Percentiles rank a stretch among this genome's conserved stretches.
Conservation (phyloP, 2,329 filamentous ascomycete species). For the Cercospora sp. region DNA sequence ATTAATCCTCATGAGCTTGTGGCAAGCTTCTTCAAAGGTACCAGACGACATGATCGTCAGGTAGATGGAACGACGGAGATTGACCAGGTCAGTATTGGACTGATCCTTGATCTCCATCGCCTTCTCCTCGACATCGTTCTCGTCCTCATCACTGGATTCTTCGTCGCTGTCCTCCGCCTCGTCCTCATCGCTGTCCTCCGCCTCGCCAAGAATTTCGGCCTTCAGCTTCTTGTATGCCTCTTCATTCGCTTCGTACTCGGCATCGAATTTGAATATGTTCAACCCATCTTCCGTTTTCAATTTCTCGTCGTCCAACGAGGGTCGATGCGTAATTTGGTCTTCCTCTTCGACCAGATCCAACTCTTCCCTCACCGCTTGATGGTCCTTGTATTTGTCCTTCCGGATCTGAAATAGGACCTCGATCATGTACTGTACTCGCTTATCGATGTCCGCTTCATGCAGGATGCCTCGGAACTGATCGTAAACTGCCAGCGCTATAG, state of each 20-base stretch:
- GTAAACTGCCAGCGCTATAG: constrained; percentile 86
- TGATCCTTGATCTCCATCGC: constrained; percentile 96
- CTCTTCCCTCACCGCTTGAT: constrained; percentile 86
- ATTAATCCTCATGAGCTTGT: constrained; percentile 89
- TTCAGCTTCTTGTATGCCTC: constrained; percentile 86
- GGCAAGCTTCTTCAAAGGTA: constrained; percentile 92
- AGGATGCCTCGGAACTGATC: constrained; percentile 94
- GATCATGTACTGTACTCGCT: constrained; percentile 98
- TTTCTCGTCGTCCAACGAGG: constrained; percentile 75
- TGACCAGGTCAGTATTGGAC: constrained; percentile 92
- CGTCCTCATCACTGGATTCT: constrained; percentile 41
- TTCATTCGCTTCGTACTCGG: constrained; percentile 88
- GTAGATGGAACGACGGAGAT: constrained; percentile 90
- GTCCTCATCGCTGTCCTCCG: constrained; percentile 74
- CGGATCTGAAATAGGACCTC: constrained; percentile 95
- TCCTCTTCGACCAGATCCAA: constrained; percentile 95
- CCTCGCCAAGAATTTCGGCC: constrained; percentile 88
- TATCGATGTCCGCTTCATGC: constrained; percentile 95
- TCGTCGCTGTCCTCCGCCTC: constrained; percentile 63
- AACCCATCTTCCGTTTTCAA: constrained; percentile 82
- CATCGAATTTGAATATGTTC: constrained; percentile 94
- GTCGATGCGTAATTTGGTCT: constrained; percentile 90
- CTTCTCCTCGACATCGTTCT: constrained; percentile 72
- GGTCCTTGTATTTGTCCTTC: constrained; percentile 95
- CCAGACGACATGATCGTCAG: constrained; percentile 96